These are phyloP conservation scores for Phaffia tasmanica DNA, from an alignment of 768 basidiomycete species.

Conservation along the genomic window DNA sequence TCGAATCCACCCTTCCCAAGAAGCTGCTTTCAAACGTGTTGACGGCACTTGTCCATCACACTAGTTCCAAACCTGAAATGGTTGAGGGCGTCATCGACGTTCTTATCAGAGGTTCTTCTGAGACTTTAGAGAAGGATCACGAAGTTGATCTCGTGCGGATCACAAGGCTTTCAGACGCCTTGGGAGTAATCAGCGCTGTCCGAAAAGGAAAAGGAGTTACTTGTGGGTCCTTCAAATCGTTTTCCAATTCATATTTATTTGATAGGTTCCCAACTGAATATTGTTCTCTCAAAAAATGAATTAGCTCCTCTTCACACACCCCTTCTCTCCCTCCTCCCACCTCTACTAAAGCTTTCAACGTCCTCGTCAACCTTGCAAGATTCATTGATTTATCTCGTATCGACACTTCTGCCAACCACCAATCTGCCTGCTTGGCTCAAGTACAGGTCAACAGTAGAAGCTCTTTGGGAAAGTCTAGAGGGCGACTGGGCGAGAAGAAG, in stretches of 20 bases:
- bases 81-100: conserved; percentile 28
- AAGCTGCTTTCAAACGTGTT: conserved; percentile 27
- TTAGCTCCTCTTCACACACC: conserved; percentile 8
- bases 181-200: conserved; percentile 5
- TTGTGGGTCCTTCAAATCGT: not conserved
- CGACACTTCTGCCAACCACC: conserved; percentile 20
- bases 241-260: not conserved
- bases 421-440: conserved; percentile 24
- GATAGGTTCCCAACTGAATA: not conserved
- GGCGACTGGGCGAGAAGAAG: conserved; percentile 6
- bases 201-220: conserved; percentile 18
- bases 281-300: not conserved
- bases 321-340: conserved; percentile 19
- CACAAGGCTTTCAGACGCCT: conserved; percentile 1
- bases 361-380: conserved; percentile 18
- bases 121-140: conserved; percentile 5
- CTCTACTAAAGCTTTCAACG: conserved; percentile 1
- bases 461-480: conserved; percentile 6
- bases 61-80: conserved; percentile 17
- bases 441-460: conserved; percentile 10
- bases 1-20: conserved; percentile 2
- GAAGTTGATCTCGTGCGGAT: conserved; percentile 9
- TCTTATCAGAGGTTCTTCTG: conserved; percentile 14
- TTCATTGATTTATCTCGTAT: conserved; percentile 10
- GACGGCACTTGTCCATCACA: conserved; percentile 28